phyloP scores from a whole-genome alignment of 192 early-diverging fungal genomes.

The Phycomyces nitens region DNA sequence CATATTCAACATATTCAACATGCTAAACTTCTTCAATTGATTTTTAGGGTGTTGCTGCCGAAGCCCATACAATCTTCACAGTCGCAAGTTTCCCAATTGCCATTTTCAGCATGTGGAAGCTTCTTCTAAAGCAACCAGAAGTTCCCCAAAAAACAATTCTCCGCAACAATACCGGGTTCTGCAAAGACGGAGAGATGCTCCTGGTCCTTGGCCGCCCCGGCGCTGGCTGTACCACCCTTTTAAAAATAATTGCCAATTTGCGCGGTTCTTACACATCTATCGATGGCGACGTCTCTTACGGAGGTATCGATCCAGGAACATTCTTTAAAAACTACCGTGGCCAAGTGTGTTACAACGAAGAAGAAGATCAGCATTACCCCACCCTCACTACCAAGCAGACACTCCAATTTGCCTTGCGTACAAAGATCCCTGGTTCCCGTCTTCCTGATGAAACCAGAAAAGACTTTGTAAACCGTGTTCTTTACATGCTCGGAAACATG shows the following conservation, averaged over 20 bases:
- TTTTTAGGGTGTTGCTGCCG: slow-evolving; percentile 28
- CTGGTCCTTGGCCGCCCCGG: slow-evolving; percentile 70
- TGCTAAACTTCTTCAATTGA: background rate
- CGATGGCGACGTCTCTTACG: slow-evolving; percentile 58
- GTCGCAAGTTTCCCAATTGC: slow-evolving; percentile 20
- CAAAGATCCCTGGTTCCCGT: slow-evolving; percentile 59
- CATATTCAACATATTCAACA: background rate
- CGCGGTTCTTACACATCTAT: slow-evolving; percentile 49
- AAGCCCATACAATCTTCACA: slow-evolving; percentile 30
- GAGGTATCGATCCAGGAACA: slow-evolving; percentile 62
- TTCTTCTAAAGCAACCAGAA: background rate
- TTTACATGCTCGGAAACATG: slow-evolving; percentile 49
- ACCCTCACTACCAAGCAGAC: slow-evolving; percentile 79
- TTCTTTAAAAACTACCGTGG: slow-evolving; percentile 63
- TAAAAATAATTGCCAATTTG: slow-evolving; percentile 58
- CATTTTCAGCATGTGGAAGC: background rate
- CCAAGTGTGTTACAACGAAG: slow-evolving; percentile 76
- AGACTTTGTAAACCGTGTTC: slow-evolving; percentile 48
- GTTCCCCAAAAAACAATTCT: slow-evolving; percentile 50
- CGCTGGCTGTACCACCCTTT: slow-evolving; percentile 63
- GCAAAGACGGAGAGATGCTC: slow-evolving; percentile 72
- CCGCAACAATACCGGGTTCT: slow-evolving; percentile 56
- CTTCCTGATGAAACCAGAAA: slow-evolving; percentile 45
- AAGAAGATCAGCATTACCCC: slow-evolving; percentile 78
- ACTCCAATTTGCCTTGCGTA: slow-evolving; percentile 71